These are phyloP conservation scores for Cryptococcus jaspeensis DNA, from an alignment of 1,284 basidiomycete genomes.

Conservation along the genomic window DNA sequence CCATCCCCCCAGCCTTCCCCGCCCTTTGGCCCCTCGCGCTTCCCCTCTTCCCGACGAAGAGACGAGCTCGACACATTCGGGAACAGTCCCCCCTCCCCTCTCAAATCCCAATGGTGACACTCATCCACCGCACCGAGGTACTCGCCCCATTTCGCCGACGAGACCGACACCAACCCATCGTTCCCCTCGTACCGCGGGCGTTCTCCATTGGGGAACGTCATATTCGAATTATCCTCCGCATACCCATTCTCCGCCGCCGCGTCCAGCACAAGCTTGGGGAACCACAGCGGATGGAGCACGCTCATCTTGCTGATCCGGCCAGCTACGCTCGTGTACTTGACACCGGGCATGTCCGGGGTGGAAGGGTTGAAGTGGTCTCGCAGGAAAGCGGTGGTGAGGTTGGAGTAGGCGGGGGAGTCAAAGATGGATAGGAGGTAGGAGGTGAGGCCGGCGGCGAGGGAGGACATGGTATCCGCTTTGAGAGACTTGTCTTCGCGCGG, in stretches of 20 bases:
- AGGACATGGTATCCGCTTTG: slow-evolving; percentile 22
- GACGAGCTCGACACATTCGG: slow-evolving; percentile 29
- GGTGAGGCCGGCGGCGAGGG: slow-evolving; percentile 58
- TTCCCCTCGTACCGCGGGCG: slow-evolving; percentile 71
- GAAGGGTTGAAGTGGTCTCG: slow-evolving; percentile 85
- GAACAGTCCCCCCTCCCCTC: slow-evolving; percentile 65
- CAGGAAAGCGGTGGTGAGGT: slow-evolving; percentile 84
- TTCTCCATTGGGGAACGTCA: slow-evolving; percentile 44
- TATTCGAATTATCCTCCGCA: slow-evolving; percentile 56
- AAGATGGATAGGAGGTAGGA: slow-evolving; percentile 85
- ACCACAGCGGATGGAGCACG: slow-evolving; percentile 92
- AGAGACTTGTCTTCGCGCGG: slow-evolving; percentile 12
- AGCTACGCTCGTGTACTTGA: slow-evolving; percentile 90
- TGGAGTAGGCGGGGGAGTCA: slow-evolving; percentile 96
- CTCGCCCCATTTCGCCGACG: slow-evolving; percentile 88
- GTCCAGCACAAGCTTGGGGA: slow-evolving; percentile 92
- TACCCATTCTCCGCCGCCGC: slow-evolving; percentile 55
- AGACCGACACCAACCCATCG: slow-evolving; percentile 88
- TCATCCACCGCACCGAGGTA: slow-evolving; percentile 87
- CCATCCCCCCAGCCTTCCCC: slow-evolving; percentile 24
- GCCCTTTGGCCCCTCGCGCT: slow-evolving; percentile 25
- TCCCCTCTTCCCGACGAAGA: slow-evolving; percentile 31
- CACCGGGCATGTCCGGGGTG: slow-evolving; percentile 77
- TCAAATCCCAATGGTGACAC: slow-evolving; percentile 94
- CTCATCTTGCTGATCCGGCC: slow-evolving; percentile 68